Evolutionary conservation across 2,329 filamentous ascomycete genomes (phyloP), one percentile per base, ranked within the genome.

Genomic region (Pseudogymnoascus pannorum): DNA sequence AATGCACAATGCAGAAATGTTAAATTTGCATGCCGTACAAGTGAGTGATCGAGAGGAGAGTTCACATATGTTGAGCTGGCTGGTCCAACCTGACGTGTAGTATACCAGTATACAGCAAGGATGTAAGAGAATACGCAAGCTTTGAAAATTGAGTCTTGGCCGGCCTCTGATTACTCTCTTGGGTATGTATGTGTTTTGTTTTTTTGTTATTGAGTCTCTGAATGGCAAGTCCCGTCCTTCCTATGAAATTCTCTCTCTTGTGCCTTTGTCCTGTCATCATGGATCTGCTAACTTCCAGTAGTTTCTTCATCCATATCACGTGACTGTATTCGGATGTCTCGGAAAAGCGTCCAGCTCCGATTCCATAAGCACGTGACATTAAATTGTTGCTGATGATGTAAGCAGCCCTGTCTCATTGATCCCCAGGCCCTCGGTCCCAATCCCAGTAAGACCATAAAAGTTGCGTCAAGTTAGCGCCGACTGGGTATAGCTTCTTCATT

Each of bases 401-500:
- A 48, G 22, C 20, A 14, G 2, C 40, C 24, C 12, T 16, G n/a
- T 26, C 6, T 48, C 16, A 51, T 22, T 12, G 11, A 29, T 16
- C 22, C 22, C 42, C 9, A 51, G 16, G 11, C 22, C 29, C 22
- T 29, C 22, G 42, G 16, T 7, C 42, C 20, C 40, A 42, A 24
- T 24, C 42, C 42, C 14, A 51, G 42, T 12, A 44, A 8, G 20
- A 44, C 18, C 18, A 44, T 44, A 24, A 24, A 44, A 22, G 14
- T 22, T 48, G 7, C 42, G 22, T 51, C 42, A 29, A 26, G 42
- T 29, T 51, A 51, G 22, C 24, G 42, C 42, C 11, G 42, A 51
- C 14, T 51, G 22, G 42, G 42, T 26, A 51, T 51, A 51, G 42
- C 42, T 51, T 51, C 42, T 51, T 51, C 42, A 51, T 51, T 51